Evolutionary conservation across 108 stramenopile species (phyloP).

Genomic region (Fistulifera solaris): DNA sequence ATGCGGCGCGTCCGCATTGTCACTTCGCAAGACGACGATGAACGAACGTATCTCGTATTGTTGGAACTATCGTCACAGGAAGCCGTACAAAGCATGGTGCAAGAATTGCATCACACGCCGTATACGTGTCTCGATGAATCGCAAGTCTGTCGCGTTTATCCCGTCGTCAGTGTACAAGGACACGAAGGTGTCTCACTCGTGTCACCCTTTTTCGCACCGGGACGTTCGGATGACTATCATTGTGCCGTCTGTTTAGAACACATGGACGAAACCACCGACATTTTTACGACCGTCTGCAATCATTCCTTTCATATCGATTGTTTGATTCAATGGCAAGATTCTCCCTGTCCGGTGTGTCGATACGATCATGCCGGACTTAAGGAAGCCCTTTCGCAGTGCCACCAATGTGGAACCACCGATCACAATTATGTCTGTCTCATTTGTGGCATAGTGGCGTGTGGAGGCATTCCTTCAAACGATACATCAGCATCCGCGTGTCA

Average conservation of each 20-base stretch:
- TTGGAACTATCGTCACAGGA: constrained; percentile 40
- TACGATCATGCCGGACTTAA: constrained; percentile 87
- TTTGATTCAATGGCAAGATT: constrained; percentile 71
- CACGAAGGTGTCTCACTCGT: constrained; percentile 49
- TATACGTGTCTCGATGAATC: constrained; percentile 66
- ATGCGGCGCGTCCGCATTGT: constrained; percentile 72
- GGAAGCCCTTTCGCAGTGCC: constrained; percentile 61
- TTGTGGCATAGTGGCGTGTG: constrained; percentile 82
- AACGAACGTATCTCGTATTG: constrained; percentile 46
- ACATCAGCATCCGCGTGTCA: not conserved
- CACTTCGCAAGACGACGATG: constrained; percentile 31
- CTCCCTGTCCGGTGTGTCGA: constrained; percentile 90
- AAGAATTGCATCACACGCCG: constrained; percentile 54
- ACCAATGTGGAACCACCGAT: constrained; percentile 65
- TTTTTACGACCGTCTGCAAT: constrained; percentile 39
- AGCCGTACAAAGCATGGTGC: constrained; percentile 45
- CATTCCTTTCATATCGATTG: constrained; percentile 92
- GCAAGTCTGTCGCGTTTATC: constrained; percentile 42
- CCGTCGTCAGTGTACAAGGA: constrained; percentile 41
- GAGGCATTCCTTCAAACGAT: constrained; percentile 8
- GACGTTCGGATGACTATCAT: constrained; percentile 24
- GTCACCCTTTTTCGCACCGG: constrained; percentile 55
- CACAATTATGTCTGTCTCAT: constrained; percentile 72
- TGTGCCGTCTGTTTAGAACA: constrained; percentile 89
- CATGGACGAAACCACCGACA: constrained; percentile 29